phyloP scores from a whole-genome alignment of 192 early-diverging fungal genomes.

The Linnemannia hyalina region DNA sequence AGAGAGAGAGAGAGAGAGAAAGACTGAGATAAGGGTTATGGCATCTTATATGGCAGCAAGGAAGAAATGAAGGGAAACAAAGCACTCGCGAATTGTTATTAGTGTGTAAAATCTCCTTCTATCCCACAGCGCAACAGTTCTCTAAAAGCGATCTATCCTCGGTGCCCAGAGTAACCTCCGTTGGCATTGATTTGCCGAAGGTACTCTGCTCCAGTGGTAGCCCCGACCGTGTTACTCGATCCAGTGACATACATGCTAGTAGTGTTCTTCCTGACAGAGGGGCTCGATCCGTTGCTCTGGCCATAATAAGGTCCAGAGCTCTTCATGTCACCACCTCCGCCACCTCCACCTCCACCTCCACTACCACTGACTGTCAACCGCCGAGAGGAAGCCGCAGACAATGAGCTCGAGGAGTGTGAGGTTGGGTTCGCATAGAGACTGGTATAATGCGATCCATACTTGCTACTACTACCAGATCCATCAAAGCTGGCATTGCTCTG shows the following conservation, averaged over 20 bases:
- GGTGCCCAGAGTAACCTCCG: not conserved
- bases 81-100: not conserved
- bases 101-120: not conserved
- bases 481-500: constrained; percentile 10
- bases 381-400: constrained; percentile 19
- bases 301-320: constrained; percentile 12
- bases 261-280: constrained; percentile 36
- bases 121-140: too few relatives aligned
- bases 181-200: constrained; percentile 23
- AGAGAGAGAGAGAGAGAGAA: too few relatives aligned
- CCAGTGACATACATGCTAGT: constrained; percentile 51
- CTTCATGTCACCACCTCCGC: not conserved
- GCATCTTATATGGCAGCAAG: not conserved
- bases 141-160: not conserved
- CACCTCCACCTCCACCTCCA: not conserved
- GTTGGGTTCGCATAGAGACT: constrained; percentile 43
- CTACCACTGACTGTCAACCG: constrained; percentile 43
- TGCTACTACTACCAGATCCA: constrained; percentile 12
- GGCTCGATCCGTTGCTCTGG: not conserved
- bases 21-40: not conserved
- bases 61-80: not conserved
- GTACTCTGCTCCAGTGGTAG: constrained; percentile 26
- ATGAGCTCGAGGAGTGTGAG: constrained; percentile 19
- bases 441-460: constrained; percentile 49
- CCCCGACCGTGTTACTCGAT: constrained; percentile 43